phyloP scores from a whole-genome alignment of 257 asterid genomes.

The Solanum lycopersicoides region DNA sequence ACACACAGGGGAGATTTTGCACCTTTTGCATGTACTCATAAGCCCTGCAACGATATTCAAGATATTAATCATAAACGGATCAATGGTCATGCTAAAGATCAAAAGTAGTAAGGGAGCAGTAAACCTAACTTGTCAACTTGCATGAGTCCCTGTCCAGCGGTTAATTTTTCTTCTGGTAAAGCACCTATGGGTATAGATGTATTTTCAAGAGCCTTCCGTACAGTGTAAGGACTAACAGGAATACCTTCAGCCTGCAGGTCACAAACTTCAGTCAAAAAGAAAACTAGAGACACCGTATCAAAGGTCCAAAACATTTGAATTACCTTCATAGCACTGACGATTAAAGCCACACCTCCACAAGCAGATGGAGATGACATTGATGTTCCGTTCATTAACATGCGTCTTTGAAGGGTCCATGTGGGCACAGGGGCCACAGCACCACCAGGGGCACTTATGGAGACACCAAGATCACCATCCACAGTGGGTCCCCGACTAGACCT shows the following conservation, averaged over 20 bases:
- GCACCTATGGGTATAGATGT: slow-evolving; percentile 68
- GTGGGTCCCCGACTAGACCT: slow-evolving; percentile 99
- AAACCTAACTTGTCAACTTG: slow-evolving; percentile 86
- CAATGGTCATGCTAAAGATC: slow-evolving; percentile 2
- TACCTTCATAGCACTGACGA: slow-evolving; percentile 97
- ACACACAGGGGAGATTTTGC: slow-evolving; percentile 47
- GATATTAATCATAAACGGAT: slow-evolving; percentile 9
- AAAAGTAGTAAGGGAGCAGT: slow-evolving; percentile 9
- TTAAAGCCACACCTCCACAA: slow-evolving; percentile 94
- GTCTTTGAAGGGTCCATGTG: slow-evolving; percentile 96
- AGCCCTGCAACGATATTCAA: slow-evolving; percentile 59
- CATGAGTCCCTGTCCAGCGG: slow-evolving; percentile 96
- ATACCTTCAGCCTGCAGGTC: slow-evolving; percentile 75
- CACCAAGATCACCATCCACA: slow-evolving; percentile 94
- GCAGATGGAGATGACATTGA: slow-evolving; percentile 99
- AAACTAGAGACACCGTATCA: neutral
- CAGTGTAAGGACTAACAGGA: slow-evolving; percentile 78
- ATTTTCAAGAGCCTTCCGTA: slow-evolving; percentile 93
- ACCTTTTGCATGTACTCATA: slow-evolving; percentile 73
- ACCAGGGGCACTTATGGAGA: slow-evolving; percentile 92
- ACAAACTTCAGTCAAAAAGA: slow-evolving; percentile 14
- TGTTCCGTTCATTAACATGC: slow-evolving; percentile 99
- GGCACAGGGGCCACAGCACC: slow-evolving; percentile 99
- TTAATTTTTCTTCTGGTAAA: slow-evolving; percentile 76
- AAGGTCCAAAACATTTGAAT: slow-evolving; percentile 1